Evolutionary conservation across 1,284 basidiomycete genomes (phyloP).

Genomic region (Sanguinoderma infundibulare): DNA sequence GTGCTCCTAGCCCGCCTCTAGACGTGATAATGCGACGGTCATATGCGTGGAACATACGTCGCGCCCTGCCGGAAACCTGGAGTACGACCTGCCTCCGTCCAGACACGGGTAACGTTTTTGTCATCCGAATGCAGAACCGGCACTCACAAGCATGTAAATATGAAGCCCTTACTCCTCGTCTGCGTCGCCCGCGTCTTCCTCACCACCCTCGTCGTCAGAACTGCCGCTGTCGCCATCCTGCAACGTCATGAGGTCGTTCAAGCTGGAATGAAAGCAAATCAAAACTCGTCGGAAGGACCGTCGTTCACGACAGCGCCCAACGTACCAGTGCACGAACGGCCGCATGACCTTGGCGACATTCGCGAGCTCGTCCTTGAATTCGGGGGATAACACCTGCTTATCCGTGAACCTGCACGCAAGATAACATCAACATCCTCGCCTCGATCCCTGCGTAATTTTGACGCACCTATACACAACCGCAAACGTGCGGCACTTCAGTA

Average conservation of each 20-base stretch:
- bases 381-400: slow-evolving; percentile 66
- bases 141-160: no score
- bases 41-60: no score
- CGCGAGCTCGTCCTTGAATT: slow-evolving; percentile 69
- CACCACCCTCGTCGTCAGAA: slow-evolving; percentile 25
- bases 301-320: slow-evolving; percentile 12
- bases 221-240: slow-evolving; percentile 41
- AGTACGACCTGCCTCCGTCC: no score
- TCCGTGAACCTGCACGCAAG: slow-evolving; percentile 70
- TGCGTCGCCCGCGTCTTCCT: neutral
- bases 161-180: neutral
- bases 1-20: no score
- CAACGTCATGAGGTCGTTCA: slow-evolving; percentile 71
- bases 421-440: neutral
- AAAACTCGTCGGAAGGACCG: neutral
- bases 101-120: no score
- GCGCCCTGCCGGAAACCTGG: no score
- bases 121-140: no score
- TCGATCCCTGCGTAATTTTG: neutral
- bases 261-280: slow-evolving; percentile 39
- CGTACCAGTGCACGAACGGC: slow-evolving; percentile 86
- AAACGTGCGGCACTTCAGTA: slow-evolving; percentile 84
- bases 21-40: no score
- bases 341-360: slow-evolving; percentile 59
- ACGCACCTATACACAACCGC: slow-evolving; percentile 71